phyloP scores from a whole-genome alignment of 768 basidiomycete species.

The Lactifluus hygrophoroides region DNA sequence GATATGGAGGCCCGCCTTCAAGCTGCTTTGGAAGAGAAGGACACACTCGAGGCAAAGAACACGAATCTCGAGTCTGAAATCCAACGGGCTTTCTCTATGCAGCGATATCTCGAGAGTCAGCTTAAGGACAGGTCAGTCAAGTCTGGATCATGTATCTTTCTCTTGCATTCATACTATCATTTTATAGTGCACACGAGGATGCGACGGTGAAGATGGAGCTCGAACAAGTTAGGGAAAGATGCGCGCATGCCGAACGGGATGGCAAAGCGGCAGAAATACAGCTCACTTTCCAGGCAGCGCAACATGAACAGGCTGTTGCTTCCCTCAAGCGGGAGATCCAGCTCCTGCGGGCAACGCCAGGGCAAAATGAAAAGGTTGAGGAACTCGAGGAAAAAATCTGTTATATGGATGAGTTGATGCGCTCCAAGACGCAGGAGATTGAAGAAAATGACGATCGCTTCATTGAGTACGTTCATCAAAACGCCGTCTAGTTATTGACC shows the following conservation, averaged over 20 bases:
- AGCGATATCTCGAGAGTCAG: slow-evolving; percentile 55
- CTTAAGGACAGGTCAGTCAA: slow-evolving; percentile 48
- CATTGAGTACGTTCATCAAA: slow-evolving; percentile 50
- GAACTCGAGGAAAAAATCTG: slow-evolving; percentile 62
- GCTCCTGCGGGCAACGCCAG: slow-evolving; percentile 42
- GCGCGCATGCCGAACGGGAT: slow-evolving; percentile 34
- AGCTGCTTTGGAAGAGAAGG: slow-evolving; percentile 42
- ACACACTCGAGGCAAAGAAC: slow-evolving; percentile 42
- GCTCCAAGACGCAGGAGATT: slow-evolving; percentile 64
- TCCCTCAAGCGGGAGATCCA: slow-evolving; percentile 51
- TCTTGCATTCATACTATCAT: neutral
- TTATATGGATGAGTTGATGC: slow-evolving; percentile 69
- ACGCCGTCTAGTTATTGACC: no score
- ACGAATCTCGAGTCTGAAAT: slow-evolving; percentile 56
- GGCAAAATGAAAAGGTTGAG: slow-evolving; percentile 44
- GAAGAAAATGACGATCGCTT: slow-evolving; percentile 79
- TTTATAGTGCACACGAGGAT: slow-evolving; percentile 41
- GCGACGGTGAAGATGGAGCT: slow-evolving; percentile 27
- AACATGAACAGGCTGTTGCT: slow-evolving; percentile 56
- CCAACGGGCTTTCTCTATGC: slow-evolving; percentile 53
- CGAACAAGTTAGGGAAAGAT: slow-evolving; percentile 25
- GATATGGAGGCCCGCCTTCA: slow-evolving; percentile 32
- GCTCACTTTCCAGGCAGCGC: slow-evolving; percentile 52
- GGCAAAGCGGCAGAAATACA: slow-evolving; percentile 58
- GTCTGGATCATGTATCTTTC: neutral